A percentile compares a stretch with the other conserved stretches of the same genome.
Conservation (phyloP, 2,329 filamentous ascomycete species). For the Beauveria asiatica region DNA sequence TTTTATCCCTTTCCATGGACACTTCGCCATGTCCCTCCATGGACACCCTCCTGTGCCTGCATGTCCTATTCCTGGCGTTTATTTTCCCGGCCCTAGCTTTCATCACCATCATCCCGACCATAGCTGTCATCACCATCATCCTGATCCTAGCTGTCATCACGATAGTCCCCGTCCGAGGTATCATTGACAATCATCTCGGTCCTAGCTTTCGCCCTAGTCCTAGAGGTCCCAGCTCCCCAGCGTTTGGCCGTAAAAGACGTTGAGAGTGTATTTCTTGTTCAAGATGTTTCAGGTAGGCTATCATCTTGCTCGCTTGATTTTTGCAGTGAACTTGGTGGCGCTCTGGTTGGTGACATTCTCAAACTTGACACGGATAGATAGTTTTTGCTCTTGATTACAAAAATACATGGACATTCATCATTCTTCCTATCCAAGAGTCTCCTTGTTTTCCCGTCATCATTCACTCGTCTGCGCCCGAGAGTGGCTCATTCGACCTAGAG, state of each 20-base stretch:
- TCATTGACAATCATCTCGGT: too few species aligned
- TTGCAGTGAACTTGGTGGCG: too few species aligned
- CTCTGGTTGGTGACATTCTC: too few species aligned
- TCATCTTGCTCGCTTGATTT: too few species aligned
- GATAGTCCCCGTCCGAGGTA: too few species aligned
- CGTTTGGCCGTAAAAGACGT: too few species aligned
- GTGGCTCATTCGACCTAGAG: slow-evolving; percentile 14
- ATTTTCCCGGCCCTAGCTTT: background rate
- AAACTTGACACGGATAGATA: background rate
- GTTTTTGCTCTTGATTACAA: background rate
- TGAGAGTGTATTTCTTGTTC: too few species aligned
- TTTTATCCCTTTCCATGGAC: too few species aligned
- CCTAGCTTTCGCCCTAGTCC: too few species aligned
- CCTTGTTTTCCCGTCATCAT: too few species aligned
- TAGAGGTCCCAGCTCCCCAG: background rate
- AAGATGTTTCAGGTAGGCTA: too few species aligned
- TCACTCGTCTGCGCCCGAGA: slow-evolving; percentile 14
- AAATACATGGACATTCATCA: background rate
- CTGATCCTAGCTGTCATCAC: background rate
- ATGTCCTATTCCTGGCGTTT: background rate
- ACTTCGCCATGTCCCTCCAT: too few species aligned
- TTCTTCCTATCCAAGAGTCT: background rate
- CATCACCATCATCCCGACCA: background rate
- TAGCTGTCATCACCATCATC: background rate
- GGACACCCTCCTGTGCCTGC: background rate